Evolutionary conservation across 2,329 filamentous ascomycete genomes (phyloP).

Genomic region (Didymella arachidicola): DNA sequence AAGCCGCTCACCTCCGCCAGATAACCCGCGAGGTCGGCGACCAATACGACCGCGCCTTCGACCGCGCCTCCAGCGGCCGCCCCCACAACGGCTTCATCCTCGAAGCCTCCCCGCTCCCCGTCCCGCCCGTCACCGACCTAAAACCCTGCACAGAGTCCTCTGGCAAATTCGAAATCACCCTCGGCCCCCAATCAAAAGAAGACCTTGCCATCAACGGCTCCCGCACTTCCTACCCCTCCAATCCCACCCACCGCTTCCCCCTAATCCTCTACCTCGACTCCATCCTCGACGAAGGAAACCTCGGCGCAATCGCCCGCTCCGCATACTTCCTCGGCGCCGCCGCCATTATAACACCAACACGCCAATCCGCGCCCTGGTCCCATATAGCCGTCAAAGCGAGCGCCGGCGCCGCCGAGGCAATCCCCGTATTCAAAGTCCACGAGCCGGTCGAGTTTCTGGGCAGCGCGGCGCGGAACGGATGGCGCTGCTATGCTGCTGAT

Average conservation of each 20-base stretch:
- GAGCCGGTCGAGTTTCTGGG: constrained; percentile 74
- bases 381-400: constrained; percentile 86
- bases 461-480: constrained; percentile 73
- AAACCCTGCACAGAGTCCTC: constrained; percentile 56
- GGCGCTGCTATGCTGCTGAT: constrained; percentile 82
- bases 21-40: constrained; percentile 62
- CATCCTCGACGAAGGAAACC: constrained; percentile 85
- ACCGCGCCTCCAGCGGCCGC: constrained; percentile 81
- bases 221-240: constrained; percentile 59
- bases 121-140: constrained; percentile 70
- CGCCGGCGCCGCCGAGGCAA: constrained; percentile 82
- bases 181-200: constrained; percentile 76
- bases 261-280: constrained; percentile 78
- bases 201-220: constrained; percentile 77
- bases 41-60: constrained; percentile 72
- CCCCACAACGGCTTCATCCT: constrained; percentile 92
- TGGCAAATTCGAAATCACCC: constrained; percentile 34
- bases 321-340: constrained; percentile 91
- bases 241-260: constrained; percentile 64
- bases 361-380: constrained; percentile 74
- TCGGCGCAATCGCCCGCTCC: constrained; percentile 87
- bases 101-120: constrained; percentile 83
- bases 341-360: constrained; percentile 78
- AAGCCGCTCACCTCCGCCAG: constrained; percentile 28
- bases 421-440: constrained; percentile 75